Evolutionary conservation across 768 basidiomycete genomes (phyloP), one percentile per base, ranked within the genome.

Genomic region (Panaeolus cyanescens): DNA sequence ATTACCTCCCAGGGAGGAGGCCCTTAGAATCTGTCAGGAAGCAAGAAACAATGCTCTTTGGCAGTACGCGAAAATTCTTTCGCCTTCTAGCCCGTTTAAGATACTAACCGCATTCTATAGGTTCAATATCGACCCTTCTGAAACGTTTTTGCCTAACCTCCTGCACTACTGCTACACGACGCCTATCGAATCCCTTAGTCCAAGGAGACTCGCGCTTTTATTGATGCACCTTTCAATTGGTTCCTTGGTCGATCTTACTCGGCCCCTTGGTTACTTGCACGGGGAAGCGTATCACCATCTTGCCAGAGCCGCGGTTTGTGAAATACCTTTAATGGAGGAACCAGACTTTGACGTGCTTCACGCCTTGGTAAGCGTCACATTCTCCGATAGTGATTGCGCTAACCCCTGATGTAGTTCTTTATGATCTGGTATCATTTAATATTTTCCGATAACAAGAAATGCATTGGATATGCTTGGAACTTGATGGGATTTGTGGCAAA

Each of bases 381-480:
- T 53, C 22, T 57, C 15, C 53, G 19, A 50, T 33, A 19, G 53
- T 10, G 20, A n/a, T 22, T 39, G 54, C 31, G 45, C 15, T 63
- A 55, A 42, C 61, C 32, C 54, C 59, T 19, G 37, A 45, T 56
- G 19, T 40, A 82, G 77, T 83, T 83, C 68, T 88, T 87, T 69
- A 90, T 89, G 88, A 82, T 87, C 34, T 89, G 88, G 85, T 90
- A 88, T 67, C 84, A 90, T 58, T 77, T 89, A 19, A 85, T 89
- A 63, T 90, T 89, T 64, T 90, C 88, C 13, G 87, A 89, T 69
- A 86, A 90, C 70, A 88, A 84, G 62, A 87, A 88, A 63, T 88
- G 87, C 0, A 81, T 88, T 12, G 86, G 88, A 15, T 88, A 90
- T 61, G 88, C 89, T 17, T 91, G 89, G 89, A 88, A 88, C 60